Percentiles rank a stretch among this genome's conserved stretches.
Evolutionary conservation across 148 eudicot species (phyloP).

Genomic region (Chenopodium suecicum): DNA sequence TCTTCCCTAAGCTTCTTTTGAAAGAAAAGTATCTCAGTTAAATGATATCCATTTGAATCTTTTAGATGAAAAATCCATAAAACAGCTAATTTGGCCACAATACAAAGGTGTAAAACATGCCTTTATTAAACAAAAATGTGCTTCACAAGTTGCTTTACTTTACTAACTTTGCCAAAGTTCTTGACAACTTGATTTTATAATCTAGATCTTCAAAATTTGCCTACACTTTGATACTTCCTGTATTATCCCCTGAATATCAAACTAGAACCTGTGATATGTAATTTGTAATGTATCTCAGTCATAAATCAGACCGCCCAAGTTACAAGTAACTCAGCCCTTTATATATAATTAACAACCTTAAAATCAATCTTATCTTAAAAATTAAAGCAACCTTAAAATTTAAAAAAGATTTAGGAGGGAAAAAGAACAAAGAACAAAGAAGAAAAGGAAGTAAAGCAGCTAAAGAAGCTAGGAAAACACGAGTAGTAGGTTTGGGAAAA

Average conservation of each 20-base stretch:
- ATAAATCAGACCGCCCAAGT: neutral
- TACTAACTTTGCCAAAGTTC: conserved; percentile 19
- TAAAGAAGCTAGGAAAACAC: neutral
- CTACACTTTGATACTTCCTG: neutral
- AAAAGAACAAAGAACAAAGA: neutral
- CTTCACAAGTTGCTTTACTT: conserved; percentile 24
- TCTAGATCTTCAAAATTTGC: neutral
- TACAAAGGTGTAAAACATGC: conserved; percentile 11
- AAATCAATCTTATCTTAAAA: no score
- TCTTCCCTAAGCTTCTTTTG: conserved; percentile 27
- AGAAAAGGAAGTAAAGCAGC: neutral
- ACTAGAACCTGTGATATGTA: neutral
- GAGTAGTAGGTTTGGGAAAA: no score
- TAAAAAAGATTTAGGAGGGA: neutral
- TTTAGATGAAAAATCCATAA: conserved; percentile 1
- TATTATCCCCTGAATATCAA: neutral
- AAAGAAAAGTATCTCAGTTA: conserved; percentile 28
- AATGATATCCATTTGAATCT: conserved; percentile 17
- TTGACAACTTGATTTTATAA: neutral
- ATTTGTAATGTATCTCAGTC: neutral
- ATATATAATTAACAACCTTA: neutral
- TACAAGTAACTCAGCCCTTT: neutral
- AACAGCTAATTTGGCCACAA: neutral
- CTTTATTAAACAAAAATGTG: conserved; percentile 25
- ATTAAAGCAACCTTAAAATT: no score